A percentile compares a stretch with the other conserved stretches of the same genome.
phyloP scores from a whole-genome alignment of 139 green algal species.

The Volvox reticuliferus region DNA sequence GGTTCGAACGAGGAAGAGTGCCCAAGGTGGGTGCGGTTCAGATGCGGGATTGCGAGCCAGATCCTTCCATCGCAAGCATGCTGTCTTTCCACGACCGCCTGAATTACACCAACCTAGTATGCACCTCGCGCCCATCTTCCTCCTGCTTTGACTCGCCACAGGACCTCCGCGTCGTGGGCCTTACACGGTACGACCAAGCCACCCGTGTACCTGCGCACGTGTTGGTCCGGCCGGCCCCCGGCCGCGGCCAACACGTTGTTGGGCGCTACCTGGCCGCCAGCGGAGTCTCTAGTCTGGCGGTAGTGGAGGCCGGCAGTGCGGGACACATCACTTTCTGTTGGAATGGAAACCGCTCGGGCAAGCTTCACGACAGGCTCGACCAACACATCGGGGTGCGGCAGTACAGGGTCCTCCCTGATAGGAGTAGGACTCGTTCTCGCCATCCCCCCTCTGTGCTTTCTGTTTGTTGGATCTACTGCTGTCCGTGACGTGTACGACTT shows the following conservation, averaged over 20 bases:
- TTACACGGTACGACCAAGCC: slow-evolving; percentile 96
- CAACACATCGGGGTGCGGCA: slow-evolving; percentile 81
- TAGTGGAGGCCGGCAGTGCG: slow-evolving; percentile 95
- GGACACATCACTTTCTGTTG: slow-evolving; percentile 96
- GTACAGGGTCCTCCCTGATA: too few relatives aligned
- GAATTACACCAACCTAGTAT: background rate
- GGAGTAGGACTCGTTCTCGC: too few relatives aligned
- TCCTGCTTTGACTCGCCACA: background rate
- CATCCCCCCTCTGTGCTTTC: too few relatives aligned
- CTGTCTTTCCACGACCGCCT: too few relatives aligned
- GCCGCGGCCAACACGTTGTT: slow-evolving; percentile 58
- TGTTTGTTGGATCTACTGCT: too few relatives aligned
- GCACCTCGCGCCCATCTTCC: background rate
- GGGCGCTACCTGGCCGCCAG: slow-evolving; percentile 92
- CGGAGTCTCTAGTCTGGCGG: slow-evolving; percentile 85
- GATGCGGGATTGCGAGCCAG: too few relatives aligned
- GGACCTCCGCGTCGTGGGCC: slow-evolving; percentile 84
- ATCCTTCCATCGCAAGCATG: too few relatives aligned
- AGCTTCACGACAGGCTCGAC: slow-evolving; percentile 90
- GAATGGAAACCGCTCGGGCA: slow-evolving; percentile 94
- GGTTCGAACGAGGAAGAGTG: slow-evolving; percentile 72
- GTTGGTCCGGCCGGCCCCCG: slow-evolving; percentile 92
- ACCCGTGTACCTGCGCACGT: slow-evolving; percentile 87
- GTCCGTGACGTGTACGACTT: too few relatives aligned
- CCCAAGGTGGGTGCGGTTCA: slow-evolving; percentile 64